phyloP scores from a whole-genome alignment of 768 basidiomycete genomes.

The Trametes cubensis region DNA sequence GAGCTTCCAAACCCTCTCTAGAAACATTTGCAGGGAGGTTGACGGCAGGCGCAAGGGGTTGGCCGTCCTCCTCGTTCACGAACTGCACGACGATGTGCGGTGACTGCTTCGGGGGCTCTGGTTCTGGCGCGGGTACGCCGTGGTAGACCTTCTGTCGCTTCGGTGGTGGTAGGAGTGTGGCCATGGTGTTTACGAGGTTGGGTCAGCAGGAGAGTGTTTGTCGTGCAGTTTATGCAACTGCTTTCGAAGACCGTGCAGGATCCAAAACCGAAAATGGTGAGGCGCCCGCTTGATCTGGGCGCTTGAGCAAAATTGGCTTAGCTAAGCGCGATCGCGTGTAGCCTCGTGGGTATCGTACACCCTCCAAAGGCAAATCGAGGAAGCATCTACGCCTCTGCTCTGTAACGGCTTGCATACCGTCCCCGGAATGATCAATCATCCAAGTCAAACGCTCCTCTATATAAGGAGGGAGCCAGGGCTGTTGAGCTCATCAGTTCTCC shows the following conservation, averaged over 20 bases:
- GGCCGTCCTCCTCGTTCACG: conserved; percentile 84
- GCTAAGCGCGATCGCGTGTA: conserved; percentile 13
- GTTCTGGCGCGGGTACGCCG: conserved; percentile 66
- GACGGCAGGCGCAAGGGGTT: conserved; percentile 81
- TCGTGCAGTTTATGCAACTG: neutral
- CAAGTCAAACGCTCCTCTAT: neutral
- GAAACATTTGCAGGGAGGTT: conserved; percentile 87
- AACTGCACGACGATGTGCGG: conserved; percentile 90
- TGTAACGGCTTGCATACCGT: conserved; percentile 7
- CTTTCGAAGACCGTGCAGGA: conserved; percentile 17
- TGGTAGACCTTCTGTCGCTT: conserved; percentile 86
- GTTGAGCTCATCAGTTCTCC: neutral
- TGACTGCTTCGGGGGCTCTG: conserved; percentile 47
- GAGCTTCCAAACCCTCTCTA: conserved; percentile 78
- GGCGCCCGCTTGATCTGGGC: conserved; percentile 6
- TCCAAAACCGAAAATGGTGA: conserved; percentile 19
- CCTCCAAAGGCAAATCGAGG: conserved; percentile 17
- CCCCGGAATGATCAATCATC: conserved; percentile 14
- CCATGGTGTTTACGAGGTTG: conserved; percentile 50
- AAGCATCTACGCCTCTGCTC: conserved; percentile 1
- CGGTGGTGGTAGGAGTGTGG: conserved; percentile 83
- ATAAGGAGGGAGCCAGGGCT: neutral
- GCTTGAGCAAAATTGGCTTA: conserved; percentile 9
- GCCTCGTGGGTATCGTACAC: conserved; percentile 21
- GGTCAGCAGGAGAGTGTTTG: conserved; percentile 12